phyloP scores from a whole-genome alignment of 1,284 basidiomycete species.

The Erythrobasidium hasegawianum region DNA sequence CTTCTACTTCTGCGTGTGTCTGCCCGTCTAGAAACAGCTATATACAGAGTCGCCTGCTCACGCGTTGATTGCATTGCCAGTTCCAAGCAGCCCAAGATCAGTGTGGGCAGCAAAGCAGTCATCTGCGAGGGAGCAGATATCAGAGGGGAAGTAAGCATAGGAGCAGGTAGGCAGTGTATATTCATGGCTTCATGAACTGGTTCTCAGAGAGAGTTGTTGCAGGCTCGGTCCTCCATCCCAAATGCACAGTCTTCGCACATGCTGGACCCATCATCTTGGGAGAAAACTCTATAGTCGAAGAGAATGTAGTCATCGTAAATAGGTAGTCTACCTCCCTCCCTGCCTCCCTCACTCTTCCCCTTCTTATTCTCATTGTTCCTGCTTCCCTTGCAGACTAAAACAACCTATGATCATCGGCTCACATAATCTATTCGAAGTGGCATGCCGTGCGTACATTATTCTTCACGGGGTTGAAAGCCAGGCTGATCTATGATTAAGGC shows the following conservation, averaged over 20 bases:
- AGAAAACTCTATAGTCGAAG: constrained; percentile 83
- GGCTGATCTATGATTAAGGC: constrained; percentile 53
- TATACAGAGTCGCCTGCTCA: too few relatives aligned
- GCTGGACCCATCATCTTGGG: constrained; percentile 84
- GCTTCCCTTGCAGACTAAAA: constrained; percentile 59
- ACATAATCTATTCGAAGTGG: constrained; percentile 88
- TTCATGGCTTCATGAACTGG: not conserved
- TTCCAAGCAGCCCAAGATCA: constrained; percentile 3
- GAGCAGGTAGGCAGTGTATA: constrained; percentile 63
- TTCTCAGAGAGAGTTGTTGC: too few relatives aligned
- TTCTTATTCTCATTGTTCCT: constrained; percentile 6
- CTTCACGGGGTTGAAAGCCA: constrained; percentile 1
- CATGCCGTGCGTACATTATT: constrained; percentile 62
- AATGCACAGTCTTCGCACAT: constrained; percentile 81
- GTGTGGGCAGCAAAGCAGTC: constrained; percentile 73
- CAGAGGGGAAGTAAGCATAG: constrained; percentile 85
- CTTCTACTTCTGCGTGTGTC: too few relatives aligned
- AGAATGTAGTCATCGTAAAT: constrained; percentile 81
- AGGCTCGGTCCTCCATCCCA: constrained; percentile 87
- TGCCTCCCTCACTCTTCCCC: constrained; percentile 1
- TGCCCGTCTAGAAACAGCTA: too few relatives aligned
- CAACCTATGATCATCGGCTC: constrained; percentile 87
- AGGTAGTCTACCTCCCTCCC: constrained; percentile 53
- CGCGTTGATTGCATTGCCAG: too few relatives aligned
- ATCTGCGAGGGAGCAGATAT: constrained; percentile 84